Evolutionary conservation across 108 stramenopile species (phyloP).

Genomic region (Stephanodiscus minutulus): DNA sequence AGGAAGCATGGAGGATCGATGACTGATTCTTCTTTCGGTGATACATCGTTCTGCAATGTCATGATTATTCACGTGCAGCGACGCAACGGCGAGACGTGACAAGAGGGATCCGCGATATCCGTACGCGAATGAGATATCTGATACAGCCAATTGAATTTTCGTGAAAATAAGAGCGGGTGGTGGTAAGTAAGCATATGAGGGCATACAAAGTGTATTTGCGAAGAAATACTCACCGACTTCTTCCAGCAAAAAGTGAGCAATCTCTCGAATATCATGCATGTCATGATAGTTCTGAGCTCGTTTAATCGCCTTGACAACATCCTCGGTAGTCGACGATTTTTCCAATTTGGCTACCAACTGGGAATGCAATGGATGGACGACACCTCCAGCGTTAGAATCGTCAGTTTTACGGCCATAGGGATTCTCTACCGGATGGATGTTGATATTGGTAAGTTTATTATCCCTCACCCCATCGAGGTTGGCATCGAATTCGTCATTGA

Average conservation of each 20-base stretch:
- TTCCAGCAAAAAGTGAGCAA: conserved; percentile 77
- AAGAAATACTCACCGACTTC: conserved; percentile 56
- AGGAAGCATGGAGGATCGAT: conserved; percentile 67
- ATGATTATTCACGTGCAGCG: conserved; percentile 70
- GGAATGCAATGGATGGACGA: conserved; percentile 54
- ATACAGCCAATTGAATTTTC: background rate
- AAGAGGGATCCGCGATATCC: conserved; percentile 80
- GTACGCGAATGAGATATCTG: conserved; percentile 56
- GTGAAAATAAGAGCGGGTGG: background rate
- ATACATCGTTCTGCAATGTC: conserved; percentile 68
- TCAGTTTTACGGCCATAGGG: background rate
- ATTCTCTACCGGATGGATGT: conserved; percentile 4
- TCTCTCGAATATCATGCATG: conserved; percentile 61
- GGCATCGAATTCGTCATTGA: conserved; percentile 12
- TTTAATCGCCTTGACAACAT: conserved; percentile 70
- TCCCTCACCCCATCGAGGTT: conserved; percentile 26
- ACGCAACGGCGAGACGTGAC: conserved; percentile 80
- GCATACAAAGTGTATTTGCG: too few species aligned
- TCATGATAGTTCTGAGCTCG: conserved; percentile 82
- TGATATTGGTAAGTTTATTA: conserved; percentile 13
- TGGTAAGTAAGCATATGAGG: background rate
- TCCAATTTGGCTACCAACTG: conserved; percentile 50
- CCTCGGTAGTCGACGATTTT: conserved; percentile 61
- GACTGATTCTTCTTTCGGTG: conserved; percentile 54
- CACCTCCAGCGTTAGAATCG: background rate